Conservation (phyloP, 169 alveolate genomes). For the Plasmodium gaboni region DNA sequence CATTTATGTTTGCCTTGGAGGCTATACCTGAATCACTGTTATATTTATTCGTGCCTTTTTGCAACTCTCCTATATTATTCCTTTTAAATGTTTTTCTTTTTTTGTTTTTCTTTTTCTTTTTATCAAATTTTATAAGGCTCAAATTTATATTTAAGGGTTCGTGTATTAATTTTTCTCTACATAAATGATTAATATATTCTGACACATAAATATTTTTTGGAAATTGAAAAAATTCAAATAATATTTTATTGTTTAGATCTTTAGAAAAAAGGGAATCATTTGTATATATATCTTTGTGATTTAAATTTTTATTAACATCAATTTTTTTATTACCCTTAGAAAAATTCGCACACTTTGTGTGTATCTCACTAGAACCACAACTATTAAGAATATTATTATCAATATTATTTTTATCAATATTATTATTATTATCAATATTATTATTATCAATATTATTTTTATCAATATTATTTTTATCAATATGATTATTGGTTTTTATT, state of each 20-base stretch:
- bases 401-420: background rate
- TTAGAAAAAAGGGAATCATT: conserved; percentile 70
- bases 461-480: background rate
- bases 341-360: background rate
- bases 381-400: background rate
- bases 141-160: conserved; percentile 65
- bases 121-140: conserved; percentile 55
- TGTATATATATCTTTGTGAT: background rate
- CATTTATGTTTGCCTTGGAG: background rate
- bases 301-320: background rate
- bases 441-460: background rate
- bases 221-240: conserved; percentile 54
- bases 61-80: conserved; percentile 1
- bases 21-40: conserved; percentile 55
- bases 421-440: background rate
- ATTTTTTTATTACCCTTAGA: background rate
- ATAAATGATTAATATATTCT: conserved; percentile 31
- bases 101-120: conserved; percentile 33
- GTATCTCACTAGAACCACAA: background rate
- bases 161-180: conserved; percentile 29
- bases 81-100: conserved; percentile 2
- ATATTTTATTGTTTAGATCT: conserved; percentile 26
- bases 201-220: conserved; percentile 34
- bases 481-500: background rate
- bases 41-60: conserved; percentile 11